Evolutionary conservation across 495 filamentous ascomycete genomes (phyloP).

Genomic region (Xylaria scruposa): DNA sequence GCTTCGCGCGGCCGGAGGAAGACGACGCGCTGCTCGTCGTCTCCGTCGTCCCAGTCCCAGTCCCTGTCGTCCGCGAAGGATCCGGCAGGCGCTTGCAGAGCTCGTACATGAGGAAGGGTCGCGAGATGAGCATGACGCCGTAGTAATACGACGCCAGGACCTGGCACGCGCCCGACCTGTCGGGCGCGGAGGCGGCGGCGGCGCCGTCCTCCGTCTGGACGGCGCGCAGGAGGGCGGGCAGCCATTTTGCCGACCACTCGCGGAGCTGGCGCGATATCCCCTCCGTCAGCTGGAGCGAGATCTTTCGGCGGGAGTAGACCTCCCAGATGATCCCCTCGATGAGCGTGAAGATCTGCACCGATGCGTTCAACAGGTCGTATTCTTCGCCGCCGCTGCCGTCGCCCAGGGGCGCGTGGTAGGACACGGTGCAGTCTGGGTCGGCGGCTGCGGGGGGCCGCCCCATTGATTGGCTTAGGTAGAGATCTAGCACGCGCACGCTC

Average conservation of each 20-base stretch:
- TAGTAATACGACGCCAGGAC: conserved; percentile 54
- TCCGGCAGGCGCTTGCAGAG: conserved; percentile 47
- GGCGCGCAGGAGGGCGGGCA: conserved; percentile 36
- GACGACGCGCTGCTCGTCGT: not conserved
- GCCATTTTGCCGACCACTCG: conserved; percentile 52
- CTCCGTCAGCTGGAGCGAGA: conserved; percentile 52
- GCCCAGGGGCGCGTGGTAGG: conserved; percentile 38
- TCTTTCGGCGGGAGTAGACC: conserved; percentile 54
- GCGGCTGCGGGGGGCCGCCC: conserved; percentile 66
- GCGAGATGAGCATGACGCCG: conserved; percentile 53
- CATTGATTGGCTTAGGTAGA: conserved; percentile 66
- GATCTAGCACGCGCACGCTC: conserved; percentile 64
- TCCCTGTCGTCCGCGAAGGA: too few species aligned
- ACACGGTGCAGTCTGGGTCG: conserved; percentile 62
- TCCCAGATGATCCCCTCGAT: conserved; percentile 50
- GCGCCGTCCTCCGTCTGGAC: conserved; percentile 24
- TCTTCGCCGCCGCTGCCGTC: conserved; percentile 43
- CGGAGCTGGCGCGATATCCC: conserved; percentile 53
- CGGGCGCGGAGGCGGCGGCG: too few species aligned
- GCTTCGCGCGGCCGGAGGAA: conserved; percentile 40
- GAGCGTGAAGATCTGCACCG: conserved; percentile 51
- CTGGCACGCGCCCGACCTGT: conserved; percentile 48
- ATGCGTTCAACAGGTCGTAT: conserved; percentile 52
- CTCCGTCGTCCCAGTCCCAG: not conserved
- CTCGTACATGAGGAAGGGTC: conserved; percentile 57